These are phyloP conservation scores for Chloridella minuta DNA, from an alignment of 352 stramenopile genomes.

Conservation along the genomic window DNA sequence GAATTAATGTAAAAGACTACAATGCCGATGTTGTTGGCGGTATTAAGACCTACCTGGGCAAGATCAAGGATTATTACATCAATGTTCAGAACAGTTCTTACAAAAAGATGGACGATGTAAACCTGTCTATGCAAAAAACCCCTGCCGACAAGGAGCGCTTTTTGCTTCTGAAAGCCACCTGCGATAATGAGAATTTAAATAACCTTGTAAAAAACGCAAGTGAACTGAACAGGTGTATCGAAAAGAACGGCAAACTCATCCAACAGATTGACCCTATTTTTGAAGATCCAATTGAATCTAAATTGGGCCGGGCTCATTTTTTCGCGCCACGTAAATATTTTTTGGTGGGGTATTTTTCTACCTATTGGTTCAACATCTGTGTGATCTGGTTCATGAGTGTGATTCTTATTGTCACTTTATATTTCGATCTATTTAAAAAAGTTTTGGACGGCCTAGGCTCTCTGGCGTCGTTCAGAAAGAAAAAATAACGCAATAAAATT, in stretches of 20 bases:
- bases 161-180: not conserved
- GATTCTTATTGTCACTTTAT: not conserved
- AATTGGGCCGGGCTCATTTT: not conserved
- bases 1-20: not conserved
- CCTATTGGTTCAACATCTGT: not conserved
- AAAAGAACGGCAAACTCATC: not conserved
- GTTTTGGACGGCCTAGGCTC: not conserved
- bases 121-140: not conserved
- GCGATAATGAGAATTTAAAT: not conserved
- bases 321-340: not conserved
- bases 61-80: not conserved
- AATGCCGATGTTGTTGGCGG: not conserved
- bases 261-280: not conserved
- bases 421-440: constrained; percentile 2
- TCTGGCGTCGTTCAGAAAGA: not conserved
- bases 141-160: not conserved
- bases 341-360: not conserved
- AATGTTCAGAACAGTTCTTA: not conserved
- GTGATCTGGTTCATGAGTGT: not conserved
- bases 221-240: not conserved
- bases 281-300: not conserved
- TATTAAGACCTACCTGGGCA: not conserved
- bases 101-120: not conserved
- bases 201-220: not conserved
- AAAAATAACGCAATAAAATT: too few relatives aligned